Base-by-base conservation (phyloP, 306 rosid species). In the Arachis hypogaea region DNA sequence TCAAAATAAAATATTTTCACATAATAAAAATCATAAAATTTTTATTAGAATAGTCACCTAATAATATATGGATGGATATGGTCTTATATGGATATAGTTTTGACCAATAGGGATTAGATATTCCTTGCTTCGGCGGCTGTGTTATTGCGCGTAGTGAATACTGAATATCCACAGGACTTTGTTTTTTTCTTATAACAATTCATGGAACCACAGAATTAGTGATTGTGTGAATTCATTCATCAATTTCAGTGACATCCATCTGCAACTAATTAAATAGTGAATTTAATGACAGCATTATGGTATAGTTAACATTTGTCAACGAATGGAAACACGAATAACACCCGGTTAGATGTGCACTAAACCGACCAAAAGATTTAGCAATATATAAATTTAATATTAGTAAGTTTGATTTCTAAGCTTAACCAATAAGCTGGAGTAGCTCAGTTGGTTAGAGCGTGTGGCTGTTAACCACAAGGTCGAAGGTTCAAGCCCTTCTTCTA, bases 401-500 rank as follows among this genome's bases (percentile, higher is more conserved):
- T 33, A 2, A 2, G 0, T 33, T 33, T 33, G 3, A 33, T 33
- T 33, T 33, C 1, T 2, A 33, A 33, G 1, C 0, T 22, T 22
- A 22, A 22, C 1, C 28, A 22, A 2, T 6, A 6, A 9, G 76
- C 69, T 73, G 77, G 77, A 60, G 30, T 72, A 66, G 72, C 72
- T 65, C 79, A 56, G 66, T 45, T 56, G 73, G 67, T 55, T 75
- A 75, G 73, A 76, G 61, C 68, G 74, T 46, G 68, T 75, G 73
- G 68, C 79, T 56, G 73, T 75, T 66, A 75, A 66, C 73, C 73
- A 75, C 67, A 75, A 75, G 79, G 59, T 75, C 73, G 73, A 66
- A 75, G 79, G 73, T 66, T 80, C 74, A 80, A 80, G 16, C 77
- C 79, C 85, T 72, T 72, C 85, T 12, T 81, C 82, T 81, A 81